A percentile compares a stretch with the other conserved stretches of the same genome.
phyloP scores from a whole-genome alignment of 2,329 filamentous ascomycete species.

The Decorospora gaudefroyi region DNA sequence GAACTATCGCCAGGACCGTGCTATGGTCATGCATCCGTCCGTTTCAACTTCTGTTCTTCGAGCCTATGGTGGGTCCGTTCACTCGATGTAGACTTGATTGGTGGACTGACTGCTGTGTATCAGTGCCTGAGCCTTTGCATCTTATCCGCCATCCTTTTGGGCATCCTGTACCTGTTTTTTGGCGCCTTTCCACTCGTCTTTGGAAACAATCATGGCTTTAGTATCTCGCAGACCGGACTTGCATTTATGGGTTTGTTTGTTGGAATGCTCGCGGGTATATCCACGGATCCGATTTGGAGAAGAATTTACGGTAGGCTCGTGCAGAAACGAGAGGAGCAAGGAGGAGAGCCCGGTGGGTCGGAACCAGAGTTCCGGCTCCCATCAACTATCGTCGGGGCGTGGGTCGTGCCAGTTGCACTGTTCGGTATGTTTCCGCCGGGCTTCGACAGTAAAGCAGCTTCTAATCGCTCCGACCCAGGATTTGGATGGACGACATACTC shows the following conservation, averaged over 20 bases:
- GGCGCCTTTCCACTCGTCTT: slow-evolving; percentile 86
- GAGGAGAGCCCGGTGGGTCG: slow-evolving; percentile 60
- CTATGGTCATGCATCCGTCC: slow-evolving; percentile 63
- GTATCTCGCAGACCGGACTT: slow-evolving; percentile 77
- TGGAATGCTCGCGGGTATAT: slow-evolving; percentile 68
- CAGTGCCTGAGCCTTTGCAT: slow-evolving; percentile 75
- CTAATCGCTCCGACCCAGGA: slow-evolving; percentile 48
- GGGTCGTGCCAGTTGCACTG: slow-evolving; percentile 77
- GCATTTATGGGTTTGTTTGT: slow-evolving; percentile 69
- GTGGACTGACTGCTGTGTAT: slow-evolving; percentile 31
- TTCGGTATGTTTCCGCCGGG: slow-evolving; percentile 63
- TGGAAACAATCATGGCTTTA: slow-evolving; percentile 71
- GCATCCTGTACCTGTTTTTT: slow-evolving; percentile 88
- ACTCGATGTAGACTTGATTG: slow-evolving; percentile 19
- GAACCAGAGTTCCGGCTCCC: slow-evolving; percentile 89
- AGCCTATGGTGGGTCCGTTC: slow-evolving; percentile 68
- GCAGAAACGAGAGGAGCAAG: slow-evolving; percentile 56
- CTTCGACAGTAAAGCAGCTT: slow-evolving; percentile 29
- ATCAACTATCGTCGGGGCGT: slow-evolving; percentile 66
- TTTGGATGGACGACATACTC: slow-evolving; percentile 85
- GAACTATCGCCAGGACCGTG: slow-evolving; percentile 64
- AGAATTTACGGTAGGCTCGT: slow-evolving; percentile 63
- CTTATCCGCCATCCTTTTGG: slow-evolving; percentile 82
- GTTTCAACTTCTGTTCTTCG: slow-evolving; percentile 76
- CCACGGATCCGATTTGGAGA: slow-evolving; percentile 69